Evolutionary conservation across 1,139 yeast genomes (phyloP).

Genomic region (Pichia sp.): DNA sequence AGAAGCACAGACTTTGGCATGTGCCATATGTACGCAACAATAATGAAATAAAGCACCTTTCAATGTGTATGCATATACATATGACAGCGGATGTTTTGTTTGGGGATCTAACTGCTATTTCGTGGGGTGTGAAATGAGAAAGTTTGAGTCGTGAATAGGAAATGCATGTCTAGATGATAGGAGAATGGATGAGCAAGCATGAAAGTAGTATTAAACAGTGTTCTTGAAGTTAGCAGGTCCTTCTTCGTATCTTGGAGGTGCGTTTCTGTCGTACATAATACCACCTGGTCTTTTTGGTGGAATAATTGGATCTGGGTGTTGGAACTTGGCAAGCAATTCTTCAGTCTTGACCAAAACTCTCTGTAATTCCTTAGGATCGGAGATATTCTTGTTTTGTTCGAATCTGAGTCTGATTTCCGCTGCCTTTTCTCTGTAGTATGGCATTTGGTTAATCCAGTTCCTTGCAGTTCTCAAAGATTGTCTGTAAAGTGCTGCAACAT

Average conservation of each 20-base stretch:
- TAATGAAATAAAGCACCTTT: too few relatives aligned
- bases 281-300: conserved; percentile 91
- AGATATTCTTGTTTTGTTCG: conserved; percentile 58
- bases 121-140: too few relatives aligned
- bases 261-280: conserved; percentile 78
- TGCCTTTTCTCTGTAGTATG: conserved; percentile 64
- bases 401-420: conserved; percentile 68
- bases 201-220: conserved; percentile 12
- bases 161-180: too few relatives aligned
- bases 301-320: conserved; percentile 82
- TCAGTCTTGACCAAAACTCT: conserved; percentile 37
- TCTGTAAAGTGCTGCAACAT: conserved; percentile 64
- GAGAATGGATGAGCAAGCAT: too few relatives aligned
- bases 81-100: too few relatives aligned
- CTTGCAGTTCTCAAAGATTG: conserved; percentile 67
- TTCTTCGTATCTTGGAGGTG: conserved; percentile 41
- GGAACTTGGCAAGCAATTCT: conserved; percentile 49
- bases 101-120: too few relatives aligned
- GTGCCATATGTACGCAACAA: too few relatives aligned
- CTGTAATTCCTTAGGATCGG: conserved; percentile 49
- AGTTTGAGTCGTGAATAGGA: too few relatives aligned
- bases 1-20: too few relatives aligned
- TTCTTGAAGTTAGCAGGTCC: conserved; percentile 25
- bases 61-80: too few relatives aligned
- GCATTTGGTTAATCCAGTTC: conserved; percentile 68